Percentiles rank a stretch among this genome's conserved stretches.
Evolutionary conservation across 148 eudicot genomes (phyloP).

Genomic region (Chenopodium album): DNA sequence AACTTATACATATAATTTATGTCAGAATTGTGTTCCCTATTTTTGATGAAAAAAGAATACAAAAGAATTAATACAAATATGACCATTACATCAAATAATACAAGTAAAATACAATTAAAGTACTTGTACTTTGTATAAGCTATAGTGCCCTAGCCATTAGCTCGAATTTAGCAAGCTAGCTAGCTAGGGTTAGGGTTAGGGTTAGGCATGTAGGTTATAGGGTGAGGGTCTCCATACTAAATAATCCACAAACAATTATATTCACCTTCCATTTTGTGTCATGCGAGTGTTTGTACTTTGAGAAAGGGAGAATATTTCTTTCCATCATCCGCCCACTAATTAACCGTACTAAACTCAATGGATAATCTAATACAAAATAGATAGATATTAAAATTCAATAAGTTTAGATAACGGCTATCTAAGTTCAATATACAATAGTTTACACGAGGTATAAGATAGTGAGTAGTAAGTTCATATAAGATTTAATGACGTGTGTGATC

Average conservation of each 20-base stretch:
- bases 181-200: background rate
- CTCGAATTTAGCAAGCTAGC: slow-evolving; percentile 29
- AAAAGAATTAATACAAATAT: background rate
- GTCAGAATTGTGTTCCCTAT: background rate
- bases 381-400: too few species aligned
- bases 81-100: background rate
- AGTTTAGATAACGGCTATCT: too few species aligned
- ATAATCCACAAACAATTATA: background rate
- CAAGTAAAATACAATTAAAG: slow-evolving; percentile 14
- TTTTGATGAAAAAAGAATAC: background rate
- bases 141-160: slow-evolving; percentile 15
- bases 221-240: slow-evolving; percentile 19
- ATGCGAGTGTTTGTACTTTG: background rate
- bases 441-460: too few species aligned
- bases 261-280: background rate
- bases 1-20: background rate
- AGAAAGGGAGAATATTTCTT: background rate
- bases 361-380: too few species aligned
- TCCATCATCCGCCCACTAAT: background rate
- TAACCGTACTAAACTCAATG: background rate
- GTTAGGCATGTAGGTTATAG: background rate
- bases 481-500: too few species aligned
- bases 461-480: too few species aligned
- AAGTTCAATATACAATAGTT: too few species aligned
- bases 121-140: slow-evolving; percentile 3